Base-by-base conservation (phyloP, 2,329 filamentous ascomycete species). In the Ceratocystis harringtonii region DNA sequence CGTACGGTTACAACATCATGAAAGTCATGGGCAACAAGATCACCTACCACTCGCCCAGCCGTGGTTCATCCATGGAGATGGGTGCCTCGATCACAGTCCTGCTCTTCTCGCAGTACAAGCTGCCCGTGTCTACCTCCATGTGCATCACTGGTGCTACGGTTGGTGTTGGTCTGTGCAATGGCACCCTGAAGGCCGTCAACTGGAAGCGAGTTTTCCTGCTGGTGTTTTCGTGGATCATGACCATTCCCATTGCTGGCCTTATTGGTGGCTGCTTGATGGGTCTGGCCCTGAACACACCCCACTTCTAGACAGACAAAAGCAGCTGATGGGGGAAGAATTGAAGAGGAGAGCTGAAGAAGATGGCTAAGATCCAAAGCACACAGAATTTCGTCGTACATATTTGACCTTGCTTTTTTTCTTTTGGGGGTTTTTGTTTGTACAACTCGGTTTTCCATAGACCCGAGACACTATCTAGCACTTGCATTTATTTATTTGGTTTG, bases 1-100 rank as follows among this genome's bases (percentile, higher is more conserved):
- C 87, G 15, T 90, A 90, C 71, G 88, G 87, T 8, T 90, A 90
- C 78, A 90, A 90, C 78, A 90, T 90, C 76, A 90, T 90, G 87
- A 89, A 88, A 77, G 85, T 88, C 75, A 90, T 90, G 87, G 88
- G 88, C 64, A 91, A 90, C 80, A 88, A 88, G 75, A 85, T 89
- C 73, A 89, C 86, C 66, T 87, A 87, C 74, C 85, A 88, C 75
- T 80, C 78, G 25, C 79, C 79, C 32, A 77, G 74, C 70, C 75
- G 79, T 69, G 79, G 78, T 63, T 88, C 77, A 70, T 89, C 86
- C 62, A 91, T 91, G 87, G 88, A 91, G 73, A 82, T 91, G 81
- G 88, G 88, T 60, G 87, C 88, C 57, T 86, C 88, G 69, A 84
- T 91, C 70, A 90, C 88, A 8, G 83, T 90, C 68, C 81, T 90